Base-by-base conservation (phyloP, 139 green algal genomes). In the Chlorella ohadii region DNA sequence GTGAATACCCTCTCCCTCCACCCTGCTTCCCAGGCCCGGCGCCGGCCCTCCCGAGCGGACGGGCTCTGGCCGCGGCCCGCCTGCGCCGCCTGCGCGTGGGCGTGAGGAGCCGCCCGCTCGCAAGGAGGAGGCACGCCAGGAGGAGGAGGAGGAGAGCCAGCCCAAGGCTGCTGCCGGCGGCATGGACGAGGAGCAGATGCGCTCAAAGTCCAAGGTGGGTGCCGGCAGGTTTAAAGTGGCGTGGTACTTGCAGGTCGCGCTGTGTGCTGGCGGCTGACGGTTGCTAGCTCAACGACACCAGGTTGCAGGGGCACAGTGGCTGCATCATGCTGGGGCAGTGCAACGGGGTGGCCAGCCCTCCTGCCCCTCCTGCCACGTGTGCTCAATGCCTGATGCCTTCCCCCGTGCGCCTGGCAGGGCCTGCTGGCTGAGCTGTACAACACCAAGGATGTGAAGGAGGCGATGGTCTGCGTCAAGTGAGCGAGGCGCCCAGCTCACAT, bases 401-500 rank as follows among this genome's bases (percentile, higher is more conserved):
- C 51, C 51, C 51, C 22, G 15, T 22, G 51, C 15, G 51, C 12
- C 15, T 4, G 19, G 51, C 15, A 59, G 51, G 72, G 61, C 33
- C 59, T 87, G 23, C 66, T 89, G 31, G 59, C 59, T 12, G 86
- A 87, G 82, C 78, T 79, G 64, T 82, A 83, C 64, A 77, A 84
- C 57, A 68, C 79, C 57, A 65, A 77, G 59, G 88, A 92, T n/a
- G 59, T 86, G 34, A 77, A 81, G 33, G 85, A 88, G 55, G 72
- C 55, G 1, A 51, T 70, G 5, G 19, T 71, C 28, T 74, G 76
- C 39, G 27, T 91, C 59, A 83, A 88, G 78, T 81, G 68, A 80
- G 74, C 27, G n/a, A n/a, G n/a, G n/a, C 31, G 59, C 25, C 20
- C 1, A 13, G 59, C 59, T n/a, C 44, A n/a, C n/a, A n/a, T n/a